Evolutionary conservation across 108 stramenopile genomes (phyloP), one percentile per base, ranked within the genome.

Genomic region (Skeletonema menzelii): DNA sequence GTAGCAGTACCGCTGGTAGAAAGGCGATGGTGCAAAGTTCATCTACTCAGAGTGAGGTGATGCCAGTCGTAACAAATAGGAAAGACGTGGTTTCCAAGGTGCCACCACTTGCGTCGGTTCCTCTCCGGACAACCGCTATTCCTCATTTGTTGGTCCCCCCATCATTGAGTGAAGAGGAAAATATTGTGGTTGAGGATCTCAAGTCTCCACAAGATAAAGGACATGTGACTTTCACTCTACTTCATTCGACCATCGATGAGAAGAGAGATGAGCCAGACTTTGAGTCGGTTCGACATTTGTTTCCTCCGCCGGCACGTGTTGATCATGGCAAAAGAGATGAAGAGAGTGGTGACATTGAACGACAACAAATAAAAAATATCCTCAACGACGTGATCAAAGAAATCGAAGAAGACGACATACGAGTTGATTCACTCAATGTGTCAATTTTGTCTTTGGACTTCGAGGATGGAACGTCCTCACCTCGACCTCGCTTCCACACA

Each of bases 401-500:
- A 22, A 49, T 49, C 8, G 47, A 49, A 49, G 47, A 22, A 1
- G 20, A 22, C 20, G 19, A 22, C 8, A 5, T 15, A 4, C 13
- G 20, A 20, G 47, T 1, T 20, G 47, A 22, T 22, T 49, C 47
- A 15, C 20, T 20, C 15, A 49, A 49, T 49, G 47, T 49, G 0
- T 49, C 47, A 22, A 49, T 49, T 1, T 22, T 40, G 38, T 40
- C 47, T 15, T 3, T 15, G 3, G 47, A 49, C 20, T 49, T 49
- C 1, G 47, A 49, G 5, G 47, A 49, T 20, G 47, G 20, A 6
- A 20, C 17, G 7, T 20, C 47, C 15, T 8, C 47, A 27, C 12
- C 35, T 27, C 31, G 65, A 14, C 26, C 49, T 55, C 32, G 64
- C 42, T 40, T 56, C 22, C 20, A 74, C 42, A 65, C 73, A 11